Percentiles rank a stretch among this genome's conserved stretches.
Evolutionary conservation across 2,329 filamentous ascomycete genomes (phyloP).

Genomic region (Penicillium sp.): DNA sequence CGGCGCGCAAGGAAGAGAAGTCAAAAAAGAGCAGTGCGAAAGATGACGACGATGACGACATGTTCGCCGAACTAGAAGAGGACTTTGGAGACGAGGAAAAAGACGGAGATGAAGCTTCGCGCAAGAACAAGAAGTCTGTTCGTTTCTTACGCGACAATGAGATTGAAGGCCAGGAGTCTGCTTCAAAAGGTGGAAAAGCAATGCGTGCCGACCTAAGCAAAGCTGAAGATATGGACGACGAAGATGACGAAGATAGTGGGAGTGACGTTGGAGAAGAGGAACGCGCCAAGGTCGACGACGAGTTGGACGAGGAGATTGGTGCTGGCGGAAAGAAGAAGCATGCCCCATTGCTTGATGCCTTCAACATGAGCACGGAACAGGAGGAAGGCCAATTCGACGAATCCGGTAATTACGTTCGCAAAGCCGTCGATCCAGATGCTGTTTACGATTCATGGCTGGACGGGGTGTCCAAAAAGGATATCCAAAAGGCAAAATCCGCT

Average conservation of each 20-base stretch:
- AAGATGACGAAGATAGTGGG: conserved; percentile 56
- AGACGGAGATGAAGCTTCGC: conserved; percentile 49
- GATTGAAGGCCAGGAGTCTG: conserved; percentile 77
- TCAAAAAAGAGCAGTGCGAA: conserved; percentile 38
- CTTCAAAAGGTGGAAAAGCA: conserved; percentile 72
- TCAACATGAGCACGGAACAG: conserved; percentile 88
- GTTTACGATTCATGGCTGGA: conserved; percentile 91
- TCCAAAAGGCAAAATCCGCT: conserved; percentile 81
- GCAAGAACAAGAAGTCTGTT: conserved; percentile 64
- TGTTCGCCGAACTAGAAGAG: conserved; percentile 75
- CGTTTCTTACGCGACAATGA: conserved; percentile 61
- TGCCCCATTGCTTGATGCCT: conserved; percentile 91
- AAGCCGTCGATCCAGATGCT: conserved; percentile 84
- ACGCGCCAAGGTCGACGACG: conserved; percentile 70
- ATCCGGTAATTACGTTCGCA: conserved; percentile 85
- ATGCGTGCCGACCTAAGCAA: conserved; percentile 59
- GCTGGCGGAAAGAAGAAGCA: conserved; percentile 88
- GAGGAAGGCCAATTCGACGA: conserved; percentile 94
- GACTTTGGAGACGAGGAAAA: conserved; percentile 57
- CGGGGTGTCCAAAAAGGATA: conserved; percentile 89
- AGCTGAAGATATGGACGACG: conserved; percentile 59
- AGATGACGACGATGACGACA: conserved; percentile 60
- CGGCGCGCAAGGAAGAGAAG: conserved; percentile 67
- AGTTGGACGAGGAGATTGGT: conserved; percentile 84
- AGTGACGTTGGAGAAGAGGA: conserved; percentile 65